phyloP scores from a whole-genome alignment of 345 rosid species.

The Arabis hirsuta region DNA sequence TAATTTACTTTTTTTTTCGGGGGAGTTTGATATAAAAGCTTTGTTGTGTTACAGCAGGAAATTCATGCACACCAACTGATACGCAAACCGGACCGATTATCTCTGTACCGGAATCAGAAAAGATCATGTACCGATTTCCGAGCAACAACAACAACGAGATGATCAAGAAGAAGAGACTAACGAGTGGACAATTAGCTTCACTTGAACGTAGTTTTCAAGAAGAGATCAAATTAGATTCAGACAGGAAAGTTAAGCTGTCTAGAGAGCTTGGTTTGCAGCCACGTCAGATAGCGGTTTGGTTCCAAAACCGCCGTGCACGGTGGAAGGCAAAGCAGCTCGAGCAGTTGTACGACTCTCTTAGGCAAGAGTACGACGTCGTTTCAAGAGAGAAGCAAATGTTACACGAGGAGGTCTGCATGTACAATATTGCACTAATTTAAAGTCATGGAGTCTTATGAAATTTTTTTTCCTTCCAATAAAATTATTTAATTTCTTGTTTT shows the following conservation, averaged over 20 bases:
- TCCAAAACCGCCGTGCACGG: conserved; percentile 83
- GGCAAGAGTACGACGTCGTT: conserved; percentile 67
- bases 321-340: conserved; percentile 93
- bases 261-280: conserved; percentile 88
- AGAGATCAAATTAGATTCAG: conserved; percentile 87
- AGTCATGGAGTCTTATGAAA: background rate
- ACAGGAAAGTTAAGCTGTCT: conserved; percentile 78
- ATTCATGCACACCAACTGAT: conserved; percentile 44
- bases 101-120: conserved; percentile 46
- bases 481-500: background rate
- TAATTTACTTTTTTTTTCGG: background rate
- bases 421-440: background rate
- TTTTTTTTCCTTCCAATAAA: background rate
- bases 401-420: conserved; percentile 70
- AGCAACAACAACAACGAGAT: conserved; percentile 46
- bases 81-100: conserved; percentile 47
- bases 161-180: conserved; percentile 76
- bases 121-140: conserved; percentile 27
- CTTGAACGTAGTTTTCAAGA: conserved; percentile 85
- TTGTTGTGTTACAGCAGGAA: conserved; percentile 34
- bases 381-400: conserved; percentile 76
- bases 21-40: background rate
- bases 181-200: conserved; percentile 74
- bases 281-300: conserved; percentile 94
- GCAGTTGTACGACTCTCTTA: conserved; percentile 70